These are phyloP conservation scores for Epichloe coenophiala DNA, from an alignment of 2,329 filamentous ascomycete species.

Conservation along the genomic window DNA sequence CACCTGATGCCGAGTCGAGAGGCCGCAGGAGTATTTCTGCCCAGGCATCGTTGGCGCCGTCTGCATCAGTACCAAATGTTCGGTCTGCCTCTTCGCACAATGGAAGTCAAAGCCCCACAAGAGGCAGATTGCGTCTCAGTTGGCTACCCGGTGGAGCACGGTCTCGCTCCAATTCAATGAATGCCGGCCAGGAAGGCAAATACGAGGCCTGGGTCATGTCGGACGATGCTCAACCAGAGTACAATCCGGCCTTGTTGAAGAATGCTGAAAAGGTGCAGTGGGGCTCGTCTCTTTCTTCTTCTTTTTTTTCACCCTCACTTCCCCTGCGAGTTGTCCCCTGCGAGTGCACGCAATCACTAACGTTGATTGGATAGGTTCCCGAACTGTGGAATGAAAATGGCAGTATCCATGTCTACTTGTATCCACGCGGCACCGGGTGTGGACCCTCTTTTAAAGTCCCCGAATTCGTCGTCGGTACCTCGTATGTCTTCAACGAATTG, in stretches of 20 bases:
- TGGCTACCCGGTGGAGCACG: constrained; percentile 37
- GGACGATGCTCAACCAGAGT: constrained; percentile 38
- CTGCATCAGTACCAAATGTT: constrained; percentile 11
- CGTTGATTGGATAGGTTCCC: constrained; percentile 34
- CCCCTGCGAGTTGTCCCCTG: too few species aligned
- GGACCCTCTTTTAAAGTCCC: constrained; percentile 46
- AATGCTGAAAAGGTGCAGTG: constrained; percentile 40
- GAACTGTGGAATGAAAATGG: constrained; percentile 53
- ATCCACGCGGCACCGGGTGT: constrained; percentile 32
- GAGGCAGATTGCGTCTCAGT: constrained; percentile 35
- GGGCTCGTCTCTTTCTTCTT: too few species aligned
- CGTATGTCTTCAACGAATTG: constrained; percentile 39
- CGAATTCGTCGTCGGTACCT: constrained; percentile 39
- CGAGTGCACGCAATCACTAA: neutral
- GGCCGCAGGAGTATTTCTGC: constrained; percentile 34
- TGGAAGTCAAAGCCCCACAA: constrained; percentile 30
- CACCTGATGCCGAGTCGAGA: constrained; percentile 24
- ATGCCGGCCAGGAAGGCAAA: constrained; percentile 12
- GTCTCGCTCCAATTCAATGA: constrained; percentile 36
- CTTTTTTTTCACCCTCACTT: neutral
- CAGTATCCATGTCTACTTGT: constrained; percentile 43
- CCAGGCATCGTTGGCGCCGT: constrained; percentile 19
- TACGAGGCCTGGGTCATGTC: constrained; percentile 41
- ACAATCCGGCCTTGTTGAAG: constrained; percentile 37
- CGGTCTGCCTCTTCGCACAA: constrained; percentile 13